A percentile compares a stretch with the other conserved stretches of the same genome.
phyloP scores from a whole-genome alignment of 202 grass and related monocot genomes.

The Dendrocalamus latiflorus region DNA sequence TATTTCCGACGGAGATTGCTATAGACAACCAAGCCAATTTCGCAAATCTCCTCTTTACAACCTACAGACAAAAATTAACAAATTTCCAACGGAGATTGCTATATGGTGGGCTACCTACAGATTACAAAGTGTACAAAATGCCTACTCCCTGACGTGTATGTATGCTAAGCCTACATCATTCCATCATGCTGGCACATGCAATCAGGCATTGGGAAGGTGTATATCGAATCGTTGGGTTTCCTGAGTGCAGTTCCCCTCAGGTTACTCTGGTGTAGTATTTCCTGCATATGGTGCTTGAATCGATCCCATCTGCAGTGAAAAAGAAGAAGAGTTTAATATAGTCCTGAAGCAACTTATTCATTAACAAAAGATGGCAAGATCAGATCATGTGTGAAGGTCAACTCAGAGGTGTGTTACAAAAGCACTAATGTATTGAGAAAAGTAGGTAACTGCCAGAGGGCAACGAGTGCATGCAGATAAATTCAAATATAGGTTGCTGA shows the following conservation, averaged over 20 bases:
- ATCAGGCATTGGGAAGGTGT: constrained; percentile 83
- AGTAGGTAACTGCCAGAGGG: background rate
- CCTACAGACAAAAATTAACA: constrained; percentile 12
- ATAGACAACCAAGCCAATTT: background rate
- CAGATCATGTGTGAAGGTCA: constrained; percentile 2
- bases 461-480: background rate
- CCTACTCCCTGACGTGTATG: background rate
- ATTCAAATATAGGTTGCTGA: background rate
- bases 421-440: background rate
- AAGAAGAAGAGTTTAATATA: background rate
- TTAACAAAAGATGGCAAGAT: background rate
- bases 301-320: constrained; percentile 67
- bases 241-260: constrained; percentile 53
- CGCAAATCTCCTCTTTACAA: background rate
- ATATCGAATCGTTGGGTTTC: constrained; percentile 73
- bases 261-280: constrained; percentile 75
- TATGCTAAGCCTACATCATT: constrained; percentile 20
- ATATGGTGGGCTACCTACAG: constrained; percentile 23
- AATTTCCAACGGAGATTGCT: constrained; percentile 7
- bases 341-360: background rate
- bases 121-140: constrained; percentile 13
- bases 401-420: background rate
- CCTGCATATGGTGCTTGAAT: constrained; percentile 87
- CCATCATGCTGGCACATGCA: constrained; percentile 74
- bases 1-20: background rate